A percentile compares a stretch with the other conserved stretches of the same genome.
Evolutionary conservation across 2,329 filamentous ascomycete species (phyloP).

Genomic region (Daldinia sp.): DNA sequence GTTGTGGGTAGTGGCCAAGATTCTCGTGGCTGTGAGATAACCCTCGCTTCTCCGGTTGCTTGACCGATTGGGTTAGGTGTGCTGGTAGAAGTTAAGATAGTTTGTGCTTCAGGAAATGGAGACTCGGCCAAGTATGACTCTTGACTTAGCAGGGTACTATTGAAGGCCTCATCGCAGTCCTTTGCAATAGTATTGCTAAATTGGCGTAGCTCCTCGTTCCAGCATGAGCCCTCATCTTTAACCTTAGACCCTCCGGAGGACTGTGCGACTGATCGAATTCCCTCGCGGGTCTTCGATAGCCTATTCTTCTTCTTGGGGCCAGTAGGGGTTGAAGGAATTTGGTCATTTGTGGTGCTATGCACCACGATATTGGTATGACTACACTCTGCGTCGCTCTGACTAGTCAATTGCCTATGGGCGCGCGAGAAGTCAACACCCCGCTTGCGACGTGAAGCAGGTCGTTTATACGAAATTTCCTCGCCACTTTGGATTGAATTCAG

Average conservation of each 20-base stretch:
- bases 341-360: constrained; percentile 47
- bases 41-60: constrained; percentile 22
- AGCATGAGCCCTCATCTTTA: constrained; percentile 47
- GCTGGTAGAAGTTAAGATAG: constrained; percentile 17
- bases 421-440: constrained; percentile 68
- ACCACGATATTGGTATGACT: constrained; percentile 49
- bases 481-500: constrained; percentile 64
- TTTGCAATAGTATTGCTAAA: constrained; percentile 88
- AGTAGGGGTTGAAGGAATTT: constrained; percentile 43
- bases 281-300: constrained; percentile 26
- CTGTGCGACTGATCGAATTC: constrained; percentile 35
- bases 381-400: constrained; percentile 31
- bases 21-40: constrained; percentile 55
- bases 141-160: constrained; percentile 65
- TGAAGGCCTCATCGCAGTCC: constrained; percentile 93
- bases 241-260: constrained; percentile 45
- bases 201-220: constrained; percentile 82
- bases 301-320: constrained; percentile 42
- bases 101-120: constrained; percentile 21
- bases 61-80: constrained; percentile 36
- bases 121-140: constrained; percentile 37
- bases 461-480: constrained; percentile 58
- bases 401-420: constrained; percentile 55
- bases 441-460: constrained; percentile 61
- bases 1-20: constrained; percentile 65